These are phyloP conservation scores for Suhomyces bolitotheri DNA, from an alignment of 1,139 yeast species.

Conservation along the genomic window DNA sequence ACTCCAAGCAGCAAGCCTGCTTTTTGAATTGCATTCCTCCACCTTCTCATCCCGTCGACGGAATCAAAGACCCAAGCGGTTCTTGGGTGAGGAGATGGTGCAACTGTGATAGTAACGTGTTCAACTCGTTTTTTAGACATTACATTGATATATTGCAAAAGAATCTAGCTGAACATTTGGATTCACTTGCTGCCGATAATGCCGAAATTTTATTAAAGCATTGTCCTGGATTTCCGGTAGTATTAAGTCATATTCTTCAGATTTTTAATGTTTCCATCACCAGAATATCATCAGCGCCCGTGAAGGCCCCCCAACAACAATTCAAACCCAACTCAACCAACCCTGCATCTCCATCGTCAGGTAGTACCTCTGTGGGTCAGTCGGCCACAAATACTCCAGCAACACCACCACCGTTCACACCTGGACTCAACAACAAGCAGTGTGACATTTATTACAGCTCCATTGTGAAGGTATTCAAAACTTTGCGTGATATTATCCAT, in stretches of 20 bases:
- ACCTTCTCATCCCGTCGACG: constrained; percentile 55
- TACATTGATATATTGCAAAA: constrained; percentile 45
- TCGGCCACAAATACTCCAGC: constrained; percentile 17
- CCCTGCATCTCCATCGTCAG: constrained; percentile 2
- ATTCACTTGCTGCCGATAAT: constrained; percentile 4
- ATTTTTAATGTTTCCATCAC: constrained; percentile 37
- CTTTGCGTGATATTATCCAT: constrained; percentile 46
- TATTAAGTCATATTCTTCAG: constrained; percentile 41
- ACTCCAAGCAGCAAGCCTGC: constrained; percentile 25
- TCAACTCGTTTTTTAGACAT: constrained; percentile 75
- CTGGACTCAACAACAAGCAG: constrained; percentile 19
- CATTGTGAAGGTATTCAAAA: constrained; percentile 43
- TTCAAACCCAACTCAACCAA: constrained; percentile 4
- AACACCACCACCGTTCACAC: constrained; percentile 17
- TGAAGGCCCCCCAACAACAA: constrained; percentile 6
- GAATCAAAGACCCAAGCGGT: constrained; percentile 62
- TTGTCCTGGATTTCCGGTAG: constrained; percentile 40
- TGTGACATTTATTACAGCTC: constrained; percentile 40
- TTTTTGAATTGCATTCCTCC: constrained; percentile 45
- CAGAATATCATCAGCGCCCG: constrained; percentile 26
- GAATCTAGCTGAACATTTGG: constrained; percentile 5
- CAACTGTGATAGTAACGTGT: constrained; percentile 60
- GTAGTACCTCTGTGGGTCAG: not conserved
- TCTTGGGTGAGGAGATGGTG: constrained; percentile 64
- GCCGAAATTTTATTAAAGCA: constrained; percentile 8